These are phyloP conservation scores for Salix arbutifolia DNA, from an alignment of 345 rosid genomes.

Conservation along the genomic window DNA sequence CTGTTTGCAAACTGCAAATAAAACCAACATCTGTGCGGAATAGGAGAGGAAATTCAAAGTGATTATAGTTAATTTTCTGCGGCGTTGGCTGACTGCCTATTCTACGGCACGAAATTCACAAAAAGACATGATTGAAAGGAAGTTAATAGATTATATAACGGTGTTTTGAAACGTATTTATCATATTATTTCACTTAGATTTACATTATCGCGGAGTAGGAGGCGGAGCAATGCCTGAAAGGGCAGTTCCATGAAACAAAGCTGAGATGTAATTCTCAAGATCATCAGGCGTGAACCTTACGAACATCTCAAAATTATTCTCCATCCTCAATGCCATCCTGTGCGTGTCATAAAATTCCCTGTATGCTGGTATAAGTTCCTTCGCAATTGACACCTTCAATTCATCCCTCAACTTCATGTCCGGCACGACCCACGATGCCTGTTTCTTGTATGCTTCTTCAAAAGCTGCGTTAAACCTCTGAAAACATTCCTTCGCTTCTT, in stretches of 20 bases:
- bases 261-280: slow-evolving; percentile 59
- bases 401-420: slow-evolving; percentile 18
- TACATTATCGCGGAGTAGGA: neutral
- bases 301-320: slow-evolving; percentile 32
- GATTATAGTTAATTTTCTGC: neutral
- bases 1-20: neutral
- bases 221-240: slow-evolving; percentile 28
- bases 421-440: slow-evolving; percentile 17
- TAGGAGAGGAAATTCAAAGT: neutral
- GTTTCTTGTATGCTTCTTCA: slow-evolving; percentile 23
- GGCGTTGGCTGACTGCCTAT: neutral
- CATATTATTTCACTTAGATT: neutral
- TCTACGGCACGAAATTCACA: neutral
- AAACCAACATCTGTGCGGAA: neutral
- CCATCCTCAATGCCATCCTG: slow-evolving; percentile 26
- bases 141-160: neutral
- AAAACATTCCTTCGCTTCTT: slow-evolving; percentile 14
- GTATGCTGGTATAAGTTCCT: slow-evolving; percentile 18
- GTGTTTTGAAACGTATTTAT: neutral
- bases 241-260: slow-evolving; percentile 56
- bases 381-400: slow-evolving; percentile 19
- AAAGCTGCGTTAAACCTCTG: slow-evolving; percentile 20
- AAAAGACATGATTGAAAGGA: neutral
- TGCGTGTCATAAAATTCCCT: slow-evolving; percentile 11
- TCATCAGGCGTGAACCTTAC: slow-evolving; percentile 57